Percentiles rank a stretch among this genome's conserved stretches.
phyloP scores from a whole-genome alignment of 805 yeast genomes.

The Nakazawaea ernobii region DNA sequence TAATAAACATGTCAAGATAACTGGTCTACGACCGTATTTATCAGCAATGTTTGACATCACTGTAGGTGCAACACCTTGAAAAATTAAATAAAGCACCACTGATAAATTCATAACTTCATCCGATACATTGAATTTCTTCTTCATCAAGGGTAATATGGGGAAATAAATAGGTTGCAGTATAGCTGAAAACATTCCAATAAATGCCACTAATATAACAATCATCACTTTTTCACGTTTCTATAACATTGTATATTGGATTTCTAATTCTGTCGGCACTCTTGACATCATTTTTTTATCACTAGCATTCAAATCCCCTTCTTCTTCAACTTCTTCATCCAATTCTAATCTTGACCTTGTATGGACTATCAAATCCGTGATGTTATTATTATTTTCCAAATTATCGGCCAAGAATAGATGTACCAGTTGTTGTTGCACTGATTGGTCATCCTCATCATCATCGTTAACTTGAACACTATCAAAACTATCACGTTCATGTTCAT shows the following conservation, averaged over 20 bases:
- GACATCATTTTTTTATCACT: not conserved
- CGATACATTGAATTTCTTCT: slow-evolving; percentile 41
- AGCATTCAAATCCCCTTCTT: not conserved
- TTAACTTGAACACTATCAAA: too few species aligned
- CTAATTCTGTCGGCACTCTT: not conserved
- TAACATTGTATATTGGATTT: slow-evolving; percentile 38
- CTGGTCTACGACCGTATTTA: slow-evolving; percentile 59
- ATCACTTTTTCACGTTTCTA: slow-evolving; percentile 32
- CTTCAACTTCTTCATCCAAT: not conserved
- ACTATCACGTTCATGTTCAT: too few species aligned
- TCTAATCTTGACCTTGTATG: too few species aligned
- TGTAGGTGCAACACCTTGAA: slow-evolving; percentile 68
- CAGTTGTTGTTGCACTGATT: too few species aligned
- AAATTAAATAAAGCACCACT: slow-evolving; percentile 60
- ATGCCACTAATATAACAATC: slow-evolving; percentile 34
- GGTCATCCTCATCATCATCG: too few species aligned
- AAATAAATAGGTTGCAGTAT: slow-evolving; percentile 65
- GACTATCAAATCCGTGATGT: too few species aligned
- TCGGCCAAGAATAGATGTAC: too few species aligned
- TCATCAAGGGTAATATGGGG: slow-evolving; percentile 58
- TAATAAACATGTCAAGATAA: slow-evolving; percentile 42
- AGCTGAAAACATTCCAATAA: slow-evolving; percentile 59
- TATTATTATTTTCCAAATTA: too few species aligned
- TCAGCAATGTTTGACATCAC: slow-evolving; percentile 61
- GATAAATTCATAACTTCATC: slow-evolving; percentile 54